Conservation (phyloP, 2,329 filamentous ascomycete genomes). For the Arachnomyces sp. region DNA sequence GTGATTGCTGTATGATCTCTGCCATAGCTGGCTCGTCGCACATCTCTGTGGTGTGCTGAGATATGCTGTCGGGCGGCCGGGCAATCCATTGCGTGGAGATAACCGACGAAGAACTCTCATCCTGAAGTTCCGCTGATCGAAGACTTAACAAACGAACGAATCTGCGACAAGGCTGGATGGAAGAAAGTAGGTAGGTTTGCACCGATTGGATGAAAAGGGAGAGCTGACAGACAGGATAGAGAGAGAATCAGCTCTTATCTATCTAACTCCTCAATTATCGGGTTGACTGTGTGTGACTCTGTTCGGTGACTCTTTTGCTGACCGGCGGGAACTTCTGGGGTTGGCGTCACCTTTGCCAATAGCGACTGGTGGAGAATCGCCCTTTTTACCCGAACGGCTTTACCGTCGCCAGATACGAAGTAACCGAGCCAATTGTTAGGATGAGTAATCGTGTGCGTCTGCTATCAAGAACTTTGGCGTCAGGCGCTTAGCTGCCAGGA, state of each 20-base stretch:
- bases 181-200: no score
- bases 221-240: slow-evolving; percentile 5
- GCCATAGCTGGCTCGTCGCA: slow-evolving; percentile 34
- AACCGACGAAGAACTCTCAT: slow-evolving; percentile 33
- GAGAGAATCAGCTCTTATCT: slow-evolving; percentile 6
- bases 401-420: no score
- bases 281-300: no score
- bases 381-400: neutral
- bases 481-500: no score
- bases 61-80: slow-evolving; percentile 18
- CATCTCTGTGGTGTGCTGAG: slow-evolving; percentile 17
- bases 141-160: no score
- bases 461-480: no score
- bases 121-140: slow-evolving; percentile 2
- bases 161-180: neutral
- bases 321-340: neutral
- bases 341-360: no score
- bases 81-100: slow-evolving; percentile 23
- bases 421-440: no score
- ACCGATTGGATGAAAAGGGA: slow-evolving; percentile 5
- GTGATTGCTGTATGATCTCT: slow-evolving; percentile 40
- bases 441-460: no score
- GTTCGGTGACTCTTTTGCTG: no score
- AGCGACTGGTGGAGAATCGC: neutral
- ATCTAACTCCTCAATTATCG: neutral